Base-by-base conservation (phyloP, 2,329 filamentous ascomycete species). In the Juglanconis oblonga region DNA sequence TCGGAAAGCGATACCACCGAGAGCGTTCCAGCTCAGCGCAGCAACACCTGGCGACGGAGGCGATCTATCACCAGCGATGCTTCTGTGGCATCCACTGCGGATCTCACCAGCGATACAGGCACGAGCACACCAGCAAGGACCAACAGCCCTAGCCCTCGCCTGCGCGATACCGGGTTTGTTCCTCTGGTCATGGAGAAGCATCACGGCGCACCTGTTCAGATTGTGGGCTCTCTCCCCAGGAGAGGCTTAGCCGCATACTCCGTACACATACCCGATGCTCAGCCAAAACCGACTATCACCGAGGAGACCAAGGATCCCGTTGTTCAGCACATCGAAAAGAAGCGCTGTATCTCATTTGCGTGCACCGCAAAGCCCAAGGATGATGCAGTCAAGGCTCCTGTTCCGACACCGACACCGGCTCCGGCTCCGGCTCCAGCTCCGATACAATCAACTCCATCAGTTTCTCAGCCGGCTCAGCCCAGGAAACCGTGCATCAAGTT, bases 101-200 rank as follows among this genome's bases (percentile, higher is more conserved):
- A 97, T 65, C 81, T 98, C 59, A 97, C 92, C n/a, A 97, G 93
- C 74, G 95, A 97, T 69, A 95, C 91, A 60, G 93, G 91, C 61
- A 78, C 96, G 61, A 96, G 93, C 17, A 97, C 92, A 69, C 92
- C 94, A 47, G 89, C 91, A n/a, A 83, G 92, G 58, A 91, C 91
- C 40, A 92, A 86, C 72, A 94, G 92, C 0, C 92, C 93, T 1
- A 98, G 94, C 70, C 94, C 95, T 17, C 92, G 92, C n/a, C 80
- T 88, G 3, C 86, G 87, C 4, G 81, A 87, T 17, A 78, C 84
- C 55, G 76, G 78, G 24, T 78, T 81, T 57, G 71, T 76, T 7
- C 76, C 74, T 32, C 64, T 82, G 5, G 7, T 52, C 8, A 3
- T 57, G 35, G 62, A 63, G 5, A 63, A 63, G 55, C 47, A 56